These are phyloP conservation scores for Talaromyces sp. DNA, from an alignment of 2,329 filamentous ascomycete genomes.

Conservation along the genomic window DNA sequence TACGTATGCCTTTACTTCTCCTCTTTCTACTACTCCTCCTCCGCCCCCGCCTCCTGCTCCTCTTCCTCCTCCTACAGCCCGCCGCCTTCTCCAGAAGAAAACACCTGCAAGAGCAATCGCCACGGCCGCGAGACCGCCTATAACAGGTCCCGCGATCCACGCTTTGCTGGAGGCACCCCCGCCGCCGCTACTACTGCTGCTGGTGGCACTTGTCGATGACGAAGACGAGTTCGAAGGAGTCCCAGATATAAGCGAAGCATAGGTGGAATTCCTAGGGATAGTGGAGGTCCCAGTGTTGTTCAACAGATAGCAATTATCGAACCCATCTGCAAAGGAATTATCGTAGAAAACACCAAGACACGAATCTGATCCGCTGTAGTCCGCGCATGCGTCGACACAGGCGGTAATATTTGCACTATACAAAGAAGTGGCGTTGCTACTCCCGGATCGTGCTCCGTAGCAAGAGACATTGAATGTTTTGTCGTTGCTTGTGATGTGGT, in stretches of 20 bases:
- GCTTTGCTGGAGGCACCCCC: neutral
- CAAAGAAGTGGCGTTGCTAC: conserved; percentile 1
- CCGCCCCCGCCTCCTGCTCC: neutral
- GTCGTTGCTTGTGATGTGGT: neutral
- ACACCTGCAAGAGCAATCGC: neutral
- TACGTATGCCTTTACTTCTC: neutral
- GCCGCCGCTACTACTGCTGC: neutral
- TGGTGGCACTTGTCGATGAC: neutral
- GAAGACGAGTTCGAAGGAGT: neutral
- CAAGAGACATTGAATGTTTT: neutral
- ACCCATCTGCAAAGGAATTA: conserved; percentile 3
- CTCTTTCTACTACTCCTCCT: no score
- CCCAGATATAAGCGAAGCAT: neutral
- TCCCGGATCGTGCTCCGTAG: neutral
- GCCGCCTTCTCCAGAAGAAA: neutral
- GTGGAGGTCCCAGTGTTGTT: neutral
- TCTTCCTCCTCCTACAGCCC: neutral
- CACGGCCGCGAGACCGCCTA: neutral
- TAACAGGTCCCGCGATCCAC: conserved; percentile 4
- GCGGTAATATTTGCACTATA: conserved; percentile 1
- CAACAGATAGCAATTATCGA: conserved; percentile 6
- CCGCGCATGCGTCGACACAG: conserved; percentile 1
- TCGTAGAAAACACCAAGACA: conserved; percentile 3
- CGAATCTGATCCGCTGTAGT: neutral
- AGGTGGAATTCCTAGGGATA: neutral